Base-by-base conservation (phyloP, 2,329 filamentous ascomycete genomes). In the Ophiostoma ips region DNA sequence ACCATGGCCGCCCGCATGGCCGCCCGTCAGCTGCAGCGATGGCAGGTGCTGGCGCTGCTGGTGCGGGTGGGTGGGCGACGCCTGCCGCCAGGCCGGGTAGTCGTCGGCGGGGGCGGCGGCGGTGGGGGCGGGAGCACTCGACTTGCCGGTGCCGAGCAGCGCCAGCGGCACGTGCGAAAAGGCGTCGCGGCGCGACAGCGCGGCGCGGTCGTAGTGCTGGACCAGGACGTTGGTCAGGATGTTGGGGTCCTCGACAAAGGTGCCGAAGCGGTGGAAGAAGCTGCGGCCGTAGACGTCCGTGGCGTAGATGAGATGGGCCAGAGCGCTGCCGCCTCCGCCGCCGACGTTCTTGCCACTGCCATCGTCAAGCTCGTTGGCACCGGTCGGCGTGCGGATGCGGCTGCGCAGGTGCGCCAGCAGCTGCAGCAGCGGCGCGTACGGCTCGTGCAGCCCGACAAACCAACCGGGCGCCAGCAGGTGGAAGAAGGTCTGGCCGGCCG, bases 281-380 rank as follows among this genome's bases (percentile, higher is more conserved):
- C 66, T 76, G 36, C 75, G 71, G 1, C 75, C 75, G 53, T 75
- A 77, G 35, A 66, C 59, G 54, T 79, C 75, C 13, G 61, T 60
- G 2, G 59, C 57, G 18, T 62, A 62, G 28, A 73, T 57, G 19
- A 68, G 60, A 30, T 57, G 51, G 0, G 50, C 49, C 9, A 52
- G 24, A 1, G 34, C 21, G 13, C 34, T 40, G 35, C 30, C 36
- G 19, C 31, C 37, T 5, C 24, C 24, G 31, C 30, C 36, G 19
- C 31, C 37, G n/a, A 21, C 40, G 45, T 38, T 35, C 7, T 30
- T 28, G 19, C 46, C 30, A 19, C 21, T 28, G 19, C 46, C 30
- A 19, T 41, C 38, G 46, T 13, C 24, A 16, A 38, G 30, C 15
- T 36, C 33, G 7, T 16, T 16, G 12, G 13, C 40, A 13, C 38